Base-by-base conservation (phyloP, 352 stramenopile genomes). In the Phytophthora meadii region DNA sequence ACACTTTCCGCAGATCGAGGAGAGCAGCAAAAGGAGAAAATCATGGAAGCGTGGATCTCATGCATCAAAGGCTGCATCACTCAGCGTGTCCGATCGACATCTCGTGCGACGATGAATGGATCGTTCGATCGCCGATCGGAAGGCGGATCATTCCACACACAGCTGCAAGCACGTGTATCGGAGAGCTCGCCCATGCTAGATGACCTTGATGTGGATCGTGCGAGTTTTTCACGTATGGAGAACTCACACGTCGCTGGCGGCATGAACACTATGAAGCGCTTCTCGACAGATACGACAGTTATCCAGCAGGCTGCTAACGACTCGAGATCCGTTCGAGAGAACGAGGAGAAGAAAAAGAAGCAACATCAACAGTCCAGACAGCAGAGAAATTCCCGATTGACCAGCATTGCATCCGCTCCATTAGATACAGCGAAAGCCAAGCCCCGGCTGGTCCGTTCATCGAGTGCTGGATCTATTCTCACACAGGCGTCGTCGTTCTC, bases 391-490 rank as follows among this genome's bases (percentile, higher is more conserved):
- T 84, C 76, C 30, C 72, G 75, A n/a, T 54, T 87, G 1, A 79
- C 72, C 28, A 89, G 66, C 46, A 58, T 74, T 27, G 67, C 57
- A 15, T 79, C 60, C 0, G 56, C 62, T 1, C 66, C 55, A 6
- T 68, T 66, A 63, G 77, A 62, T 42, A 55, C 42, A 47, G 50
- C 62, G 61, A 80, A 65, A 44, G 14, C 28, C 9, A 80, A 66
- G n/a, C 65, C 56, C 8, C 67, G 50, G 12, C 60, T 87, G 0
- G 79, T 75, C 46, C 79, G 84, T 5, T 93, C 84, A 11, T 82
- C 72, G n/a, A 93, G 84, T 50, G 84, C 84, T 10, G 81, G 79
- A 3, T 90, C 79, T 17, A 84, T 91, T 28, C 72, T 93, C 4
- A 87, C 78, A 11, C 80, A 75, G 28, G 51, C 67, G 15, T 42